These are phyloP conservation scores for Hymenoscyphus repandus DNA, from an alignment of 2,329 filamentous ascomycete species.

Conservation along the genomic window DNA sequence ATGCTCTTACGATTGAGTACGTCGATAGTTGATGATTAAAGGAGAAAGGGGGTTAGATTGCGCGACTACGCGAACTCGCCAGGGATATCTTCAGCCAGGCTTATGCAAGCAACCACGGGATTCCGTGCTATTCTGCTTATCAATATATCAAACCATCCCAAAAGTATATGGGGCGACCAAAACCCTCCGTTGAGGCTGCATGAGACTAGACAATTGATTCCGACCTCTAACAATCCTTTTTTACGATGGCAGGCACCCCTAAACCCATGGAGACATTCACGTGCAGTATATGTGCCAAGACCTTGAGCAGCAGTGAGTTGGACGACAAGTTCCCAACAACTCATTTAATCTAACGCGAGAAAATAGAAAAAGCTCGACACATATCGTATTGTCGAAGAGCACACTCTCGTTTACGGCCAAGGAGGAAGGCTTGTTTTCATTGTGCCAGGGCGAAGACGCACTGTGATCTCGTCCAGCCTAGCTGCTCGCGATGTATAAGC, in stretches of 20 bases:
- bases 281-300: slow-evolving; percentile 17
- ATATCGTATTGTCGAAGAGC: slow-evolving; percentile 15
- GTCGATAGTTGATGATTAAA: too few species aligned
- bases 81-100: too few species aligned
- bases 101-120: too few species aligned
- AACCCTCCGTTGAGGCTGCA: background rate
- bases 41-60: too few species aligned
- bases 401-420: slow-evolving; percentile 7
- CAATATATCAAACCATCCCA: too few species aligned
- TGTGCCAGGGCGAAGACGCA: slow-evolving; percentile 19
- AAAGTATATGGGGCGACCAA: background rate
- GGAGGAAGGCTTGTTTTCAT: slow-evolving; percentile 16
- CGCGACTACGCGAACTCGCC: too few species aligned
- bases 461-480: slow-evolving; percentile 13
- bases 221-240: background rate
- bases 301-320: slow-evolving; percentile 13
- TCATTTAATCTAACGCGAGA: background rate
- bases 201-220: background rate
- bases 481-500: slow-evolving; percentile 14
- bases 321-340: background rate
- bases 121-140: too few species aligned
- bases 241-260: background rate
- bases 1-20: too few species aligned
- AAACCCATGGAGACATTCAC: background rate
- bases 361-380: slow-evolving; percentile 16